Conservation (phyloP, 257 asterid species). For the Lavandula angustifolia region DNA sequence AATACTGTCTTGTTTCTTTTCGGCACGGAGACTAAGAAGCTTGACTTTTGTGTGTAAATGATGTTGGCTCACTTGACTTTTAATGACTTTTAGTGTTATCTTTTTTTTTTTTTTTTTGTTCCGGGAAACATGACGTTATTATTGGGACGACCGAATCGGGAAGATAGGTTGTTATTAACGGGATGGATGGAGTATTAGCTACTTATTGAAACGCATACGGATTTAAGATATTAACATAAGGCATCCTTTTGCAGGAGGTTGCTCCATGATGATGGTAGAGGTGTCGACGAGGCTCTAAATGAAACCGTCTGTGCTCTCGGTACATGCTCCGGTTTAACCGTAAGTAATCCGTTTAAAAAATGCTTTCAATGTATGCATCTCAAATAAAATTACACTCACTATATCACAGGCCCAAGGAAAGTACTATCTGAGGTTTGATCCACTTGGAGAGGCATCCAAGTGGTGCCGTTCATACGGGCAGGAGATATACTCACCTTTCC, state of each 20-base stretch:
- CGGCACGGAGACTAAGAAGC: too few species aligned
- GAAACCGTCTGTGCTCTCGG: constrained; percentile 69
- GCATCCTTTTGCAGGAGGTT: constrained; percentile 69
- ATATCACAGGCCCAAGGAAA: constrained; percentile 75
- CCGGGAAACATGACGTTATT: too few species aligned
- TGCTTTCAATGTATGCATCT: not conserved
- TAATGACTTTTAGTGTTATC: too few species aligned
- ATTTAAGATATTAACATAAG: constrained; percentile 22
- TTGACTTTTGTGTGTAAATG: too few species aligned
- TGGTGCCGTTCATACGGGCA: constrained; percentile 97
- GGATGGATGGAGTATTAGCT: not conserved
- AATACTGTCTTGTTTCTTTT: too few species aligned
- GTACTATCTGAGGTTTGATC: constrained; percentile 74
- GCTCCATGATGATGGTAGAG: constrained; percentile 80
- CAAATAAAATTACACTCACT: constrained; percentile 1
- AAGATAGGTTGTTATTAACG: too few species aligned
- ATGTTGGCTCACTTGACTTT: too few species aligned
- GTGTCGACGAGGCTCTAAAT: constrained; percentile 87
- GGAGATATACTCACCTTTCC: constrained; percentile 92
- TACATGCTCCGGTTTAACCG: constrained; percentile 74
- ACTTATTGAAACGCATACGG: not conserved
- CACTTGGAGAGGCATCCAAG: constrained; percentile 84
- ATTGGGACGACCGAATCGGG: too few species aligned
- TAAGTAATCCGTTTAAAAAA: constrained; percentile 38
- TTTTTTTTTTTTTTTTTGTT: too few species aligned